phyloP scores from a whole-genome alignment of 306 rosid genomes.

The Corylus avellana region DNA sequence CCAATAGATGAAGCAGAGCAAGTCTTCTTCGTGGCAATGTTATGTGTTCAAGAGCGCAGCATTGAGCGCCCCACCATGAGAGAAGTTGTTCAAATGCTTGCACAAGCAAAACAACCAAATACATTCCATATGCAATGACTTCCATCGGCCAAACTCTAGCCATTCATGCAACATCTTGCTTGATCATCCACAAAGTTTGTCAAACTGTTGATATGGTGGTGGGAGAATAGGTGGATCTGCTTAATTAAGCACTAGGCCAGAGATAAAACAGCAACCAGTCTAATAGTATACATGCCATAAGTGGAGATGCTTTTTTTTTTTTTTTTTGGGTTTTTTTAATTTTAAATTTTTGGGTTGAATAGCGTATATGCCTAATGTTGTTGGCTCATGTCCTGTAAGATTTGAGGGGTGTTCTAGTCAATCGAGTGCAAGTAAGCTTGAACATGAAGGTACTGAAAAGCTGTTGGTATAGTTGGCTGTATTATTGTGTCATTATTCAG shows the following conservation, averaged over 20 bases:
- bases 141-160: not conserved
- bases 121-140: slow-evolving; percentile 53
- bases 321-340: too few relatives aligned
- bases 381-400: not conserved
- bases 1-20: slow-evolving; percentile 78
- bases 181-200: not conserved
- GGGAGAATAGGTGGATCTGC: not conserved
- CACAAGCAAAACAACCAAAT: slow-evolving; percentile 71
- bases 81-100: slow-evolving; percentile 91
- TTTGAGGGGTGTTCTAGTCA: slow-evolving; percentile 4
- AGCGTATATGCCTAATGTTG: not conserved
- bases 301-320: not conserved
- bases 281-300: not conserved
- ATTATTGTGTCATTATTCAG: slow-evolving; percentile 12
- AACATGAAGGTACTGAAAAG: not conserved
- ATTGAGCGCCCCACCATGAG: slow-evolving; percentile 94
- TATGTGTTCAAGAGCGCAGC: slow-evolving; percentile 79
- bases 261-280: not conserved
- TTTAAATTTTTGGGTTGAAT: not conserved
- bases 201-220: not conserved
- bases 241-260: not conserved
- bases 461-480: not conserved
- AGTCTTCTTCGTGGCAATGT: slow-evolving; percentile 78
- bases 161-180: too few relatives aligned
- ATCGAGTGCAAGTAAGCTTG: not conserved